A percentile compares a stretch with the other conserved stretches of the same genome.
Conservation (phyloP, 2,329 filamentous ascomycete species). For the Colletotrichum camelliae region DNA sequence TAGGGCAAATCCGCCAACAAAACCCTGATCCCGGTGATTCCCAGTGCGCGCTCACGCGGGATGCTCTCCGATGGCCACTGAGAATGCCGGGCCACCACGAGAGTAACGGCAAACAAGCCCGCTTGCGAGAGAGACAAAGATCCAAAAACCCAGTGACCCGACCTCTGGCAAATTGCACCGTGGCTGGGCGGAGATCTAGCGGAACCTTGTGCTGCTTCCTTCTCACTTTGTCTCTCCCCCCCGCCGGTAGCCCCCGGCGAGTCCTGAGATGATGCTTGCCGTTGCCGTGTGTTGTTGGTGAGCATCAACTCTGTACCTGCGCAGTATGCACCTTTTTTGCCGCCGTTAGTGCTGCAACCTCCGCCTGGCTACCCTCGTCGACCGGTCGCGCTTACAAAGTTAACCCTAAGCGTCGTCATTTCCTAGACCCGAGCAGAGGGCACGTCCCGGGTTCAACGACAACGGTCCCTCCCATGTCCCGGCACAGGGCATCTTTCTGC, state of each 20-base stretch:
- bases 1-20: conserved; percentile 4
- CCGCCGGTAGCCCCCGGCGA: neutral
- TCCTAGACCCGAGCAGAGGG: conserved; percentile 15
- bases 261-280: neutral
- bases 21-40: conserved; percentile 7
- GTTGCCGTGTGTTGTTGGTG: neutral
- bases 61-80: conserved; percentile 14
- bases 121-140: neutral
- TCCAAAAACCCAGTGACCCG: neutral
- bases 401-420: conserved; percentile 20
- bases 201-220: neutral
- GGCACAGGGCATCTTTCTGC: conserved; percentile 1
- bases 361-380: conserved; percentile 11
- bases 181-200: neutral
- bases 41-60: neutral
- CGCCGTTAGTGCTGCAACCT: conserved; percentile 18
- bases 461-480: conserved; percentile 14
- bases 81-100: conserved; percentile 1
- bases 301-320: neutral
- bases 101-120: neutral
- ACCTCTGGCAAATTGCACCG: neutral
- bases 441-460: neutral
- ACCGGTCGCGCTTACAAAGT: conserved; percentile 12
- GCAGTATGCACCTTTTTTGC: neutral
- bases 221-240: neutral